phyloP scores from a whole-genome alignment of 768 basidiomycete species.

The Termitomyces sp. region DNA sequence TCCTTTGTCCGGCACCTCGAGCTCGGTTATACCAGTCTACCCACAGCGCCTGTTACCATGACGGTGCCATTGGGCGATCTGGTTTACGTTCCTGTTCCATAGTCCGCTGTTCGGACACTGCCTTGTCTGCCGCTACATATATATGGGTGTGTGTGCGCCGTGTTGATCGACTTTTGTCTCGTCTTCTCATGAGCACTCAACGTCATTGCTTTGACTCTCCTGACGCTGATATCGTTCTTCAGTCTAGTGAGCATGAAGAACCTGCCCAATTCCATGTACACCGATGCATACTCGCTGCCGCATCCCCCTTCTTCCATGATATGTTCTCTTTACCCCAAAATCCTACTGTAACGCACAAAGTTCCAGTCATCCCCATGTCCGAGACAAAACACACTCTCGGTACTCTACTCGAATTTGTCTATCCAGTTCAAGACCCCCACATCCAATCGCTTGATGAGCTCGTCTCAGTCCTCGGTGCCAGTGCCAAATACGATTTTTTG shows the following conservation, averaged over 20 bases:
- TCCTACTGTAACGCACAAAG: slow-evolving; percentile 13
- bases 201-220: slow-evolving; percentile 38
- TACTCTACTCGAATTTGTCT: slow-evolving; percentile 53
- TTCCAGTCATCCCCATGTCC: slow-evolving; percentile 49
- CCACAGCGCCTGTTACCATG: not conserved
- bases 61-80: not conserved
- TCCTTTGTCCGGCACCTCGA: not conserved
- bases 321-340: slow-evolving; percentile 64
- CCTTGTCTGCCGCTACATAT: slow-evolving; percentile 3
- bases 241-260: slow-evolving; percentile 31
- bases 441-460: slow-evolving; percentile 52
- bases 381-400: slow-evolving; percentile 44
- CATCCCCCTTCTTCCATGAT: slow-evolving; percentile 64
- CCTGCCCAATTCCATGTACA: slow-evolving; percentile 55
- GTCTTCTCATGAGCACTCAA: slow-evolving; percentile 17
- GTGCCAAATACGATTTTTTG: slow-evolving; percentile 61
- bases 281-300: slow-evolving; percentile 53
- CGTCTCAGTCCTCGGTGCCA: slow-evolving; percentile 42
- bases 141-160: not conserved
- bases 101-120: not conserved
- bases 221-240: slow-evolving; percentile 51
- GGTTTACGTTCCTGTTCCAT: not conserved
- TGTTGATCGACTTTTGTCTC: slow-evolving; percentile 3
- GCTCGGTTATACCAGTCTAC: not conserved
- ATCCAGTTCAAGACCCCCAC: slow-evolving; percentile 53